These are phyloP conservation scores for Draba incana DNA, from an alignment of 345 rosid genomes.

Conservation along the genomic window DNA sequence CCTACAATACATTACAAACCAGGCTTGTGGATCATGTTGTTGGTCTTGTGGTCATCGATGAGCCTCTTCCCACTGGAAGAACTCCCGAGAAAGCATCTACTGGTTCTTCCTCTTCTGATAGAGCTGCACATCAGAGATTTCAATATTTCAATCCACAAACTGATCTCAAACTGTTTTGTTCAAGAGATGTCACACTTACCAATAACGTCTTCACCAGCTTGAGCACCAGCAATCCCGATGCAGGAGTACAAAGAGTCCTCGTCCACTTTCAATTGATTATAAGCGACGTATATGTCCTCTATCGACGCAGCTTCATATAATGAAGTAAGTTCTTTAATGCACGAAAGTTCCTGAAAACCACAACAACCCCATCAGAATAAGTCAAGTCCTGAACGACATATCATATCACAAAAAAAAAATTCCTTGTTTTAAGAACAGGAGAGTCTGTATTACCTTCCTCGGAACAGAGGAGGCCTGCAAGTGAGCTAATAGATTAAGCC, in stretches of 20 bases:
- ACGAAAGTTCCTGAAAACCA: slow-evolving; percentile 75
- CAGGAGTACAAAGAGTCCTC: slow-evolving; percentile 89
- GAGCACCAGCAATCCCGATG: slow-evolving; percentile 90
- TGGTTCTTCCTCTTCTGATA: slow-evolving; percentile 60
- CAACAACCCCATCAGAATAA: slow-evolving; percentile 28
- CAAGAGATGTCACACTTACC: slow-evolving; percentile 44
- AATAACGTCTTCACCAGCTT: slow-evolving; percentile 66
- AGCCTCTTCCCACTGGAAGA: slow-evolving; percentile 79
- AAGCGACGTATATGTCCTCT: slow-evolving; percentile 87
- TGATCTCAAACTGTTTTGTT: slow-evolving; percentile 9
- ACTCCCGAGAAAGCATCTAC: slow-evolving; percentile 64
- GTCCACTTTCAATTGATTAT: slow-evolving; percentile 81
- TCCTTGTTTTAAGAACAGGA: neutral
- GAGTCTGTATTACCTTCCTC: slow-evolving; percentile 65
- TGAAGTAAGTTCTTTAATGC: slow-evolving; percentile 83
- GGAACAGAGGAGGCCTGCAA: slow-evolving; percentile 95
- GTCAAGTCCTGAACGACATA: neutral
- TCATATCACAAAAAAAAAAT: too few species aligned
- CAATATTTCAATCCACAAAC: neutral
- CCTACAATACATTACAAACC: slow-evolving; percentile 33
- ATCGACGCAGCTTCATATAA: slow-evolving; percentile 86
- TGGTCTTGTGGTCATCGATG: slow-evolving; percentile 89
- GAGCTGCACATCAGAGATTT: slow-evolving; percentile 46
- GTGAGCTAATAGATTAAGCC: slow-evolving; percentile 98
- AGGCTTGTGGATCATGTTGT: slow-evolving; percentile 56